These are phyloP conservation scores for Tetrahymena borealis DNA, from an alignment of 73 alveolate species.

Conservation along the genomic window DNA sequence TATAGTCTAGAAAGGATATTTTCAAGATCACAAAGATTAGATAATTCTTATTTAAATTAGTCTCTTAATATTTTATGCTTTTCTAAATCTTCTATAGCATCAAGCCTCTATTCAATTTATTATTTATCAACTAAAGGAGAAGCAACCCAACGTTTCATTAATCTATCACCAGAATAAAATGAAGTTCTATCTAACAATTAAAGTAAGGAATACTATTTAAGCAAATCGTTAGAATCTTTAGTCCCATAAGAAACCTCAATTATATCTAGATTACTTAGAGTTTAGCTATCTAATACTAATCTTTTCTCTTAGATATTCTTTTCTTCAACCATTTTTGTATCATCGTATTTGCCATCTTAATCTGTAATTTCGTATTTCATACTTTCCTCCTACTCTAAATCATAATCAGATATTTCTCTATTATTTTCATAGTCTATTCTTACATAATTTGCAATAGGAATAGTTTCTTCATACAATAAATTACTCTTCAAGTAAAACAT, in stretches of 20 bases:
- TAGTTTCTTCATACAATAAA: not conserved
- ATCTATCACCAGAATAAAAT: constrained; percentile 61
- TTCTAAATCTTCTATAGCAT: constrained; percentile 52
- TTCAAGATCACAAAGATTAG: constrained; percentile 50
- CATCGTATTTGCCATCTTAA: not conserved
- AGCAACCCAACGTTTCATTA: constrained; percentile 60
- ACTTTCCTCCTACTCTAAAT: not conserved
- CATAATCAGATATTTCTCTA: not conserved
- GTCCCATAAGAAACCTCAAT: not conserved
- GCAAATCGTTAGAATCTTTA: not conserved
- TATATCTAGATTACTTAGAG: not conserved
- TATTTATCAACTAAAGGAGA: constrained; percentile 56
- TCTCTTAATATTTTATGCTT: constrained; percentile 24
- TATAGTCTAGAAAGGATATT: constrained; percentile 41
- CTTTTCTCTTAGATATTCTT: not conserved
- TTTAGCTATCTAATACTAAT: not conserved
- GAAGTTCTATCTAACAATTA: constrained; percentile 45
- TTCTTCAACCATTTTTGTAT: not conserved
- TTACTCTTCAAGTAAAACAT: not conserved
- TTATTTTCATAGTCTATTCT: not conserved
- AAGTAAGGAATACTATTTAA: constrained; percentile 52
- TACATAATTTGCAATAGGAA: not conserved
- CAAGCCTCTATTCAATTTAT: constrained; percentile 54
- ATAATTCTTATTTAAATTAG: constrained; percentile 20
- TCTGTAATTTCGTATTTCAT: not conserved